phyloP scores from a whole-genome alignment of 164 flowering plant species.

The Sedum album region DNA sequence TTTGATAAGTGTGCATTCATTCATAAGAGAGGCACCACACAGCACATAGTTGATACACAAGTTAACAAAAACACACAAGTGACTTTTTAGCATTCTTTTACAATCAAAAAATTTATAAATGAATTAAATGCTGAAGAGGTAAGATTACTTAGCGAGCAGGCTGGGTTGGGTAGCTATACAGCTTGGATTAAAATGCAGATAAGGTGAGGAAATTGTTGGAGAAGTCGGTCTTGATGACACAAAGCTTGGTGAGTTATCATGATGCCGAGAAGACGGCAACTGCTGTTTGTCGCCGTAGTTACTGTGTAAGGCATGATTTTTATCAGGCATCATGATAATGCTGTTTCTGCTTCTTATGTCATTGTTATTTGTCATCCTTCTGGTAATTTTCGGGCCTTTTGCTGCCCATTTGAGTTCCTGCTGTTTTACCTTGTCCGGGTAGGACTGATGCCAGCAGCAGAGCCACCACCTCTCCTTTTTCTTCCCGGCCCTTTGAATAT shows the following conservation, averaged over 20 bases:
- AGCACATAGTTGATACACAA: no score
- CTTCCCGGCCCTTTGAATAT: slow-evolving; percentile 7
- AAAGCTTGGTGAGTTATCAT: not conserved
- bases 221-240: not conserved
- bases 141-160: no score
- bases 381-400: not conserved
- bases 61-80: no score
- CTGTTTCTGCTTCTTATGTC: no score
- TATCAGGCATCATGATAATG: not conserved
- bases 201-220: not conserved
- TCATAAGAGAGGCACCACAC: no score
- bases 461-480: not conserved
- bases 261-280: not conserved
- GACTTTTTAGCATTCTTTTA: no score
- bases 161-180: no score
- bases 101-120: no score
- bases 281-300: not conserved
- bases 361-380: not conserved
- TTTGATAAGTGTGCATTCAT: no score
- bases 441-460: slow-evolving; percentile 5
- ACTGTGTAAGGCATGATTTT: not conserved
- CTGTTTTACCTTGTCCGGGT: slow-evolving; percentile 4
- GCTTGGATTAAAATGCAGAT: not conserved
- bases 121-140: no score
- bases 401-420: slow-evolving; percentile 3